Evolutionary conservation across 805 yeast species (phyloP).

Genomic region (Huiozyma naganishii): DNA sequence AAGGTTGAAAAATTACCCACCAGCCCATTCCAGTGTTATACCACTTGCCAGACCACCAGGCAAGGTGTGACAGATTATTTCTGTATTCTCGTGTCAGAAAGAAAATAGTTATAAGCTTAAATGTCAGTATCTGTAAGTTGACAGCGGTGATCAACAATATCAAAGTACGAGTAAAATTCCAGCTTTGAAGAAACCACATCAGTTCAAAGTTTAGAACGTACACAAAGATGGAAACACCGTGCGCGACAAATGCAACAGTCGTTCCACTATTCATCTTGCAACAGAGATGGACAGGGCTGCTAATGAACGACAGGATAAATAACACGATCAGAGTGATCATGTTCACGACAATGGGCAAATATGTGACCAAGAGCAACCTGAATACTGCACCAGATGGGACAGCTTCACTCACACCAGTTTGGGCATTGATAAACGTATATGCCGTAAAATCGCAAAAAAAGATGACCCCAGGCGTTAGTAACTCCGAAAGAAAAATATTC

Average conservation of each 20-base stretch:
- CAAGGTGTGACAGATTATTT: conserved; percentile 47
- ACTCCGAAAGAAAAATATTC: conserved; percentile 71
- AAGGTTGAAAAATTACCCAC: conserved; percentile 49
- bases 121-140: conserved; percentile 47
- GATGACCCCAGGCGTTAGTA: conserved; percentile 59
- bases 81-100: conserved; percentile 53
- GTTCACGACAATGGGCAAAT: conserved; percentile 39
- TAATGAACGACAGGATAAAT: conserved; percentile 34
- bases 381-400: conserved; percentile 46
- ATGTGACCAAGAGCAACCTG: conserved; percentile 44
- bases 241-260: conserved; percentile 46
- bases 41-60: conserved; percentile 82
- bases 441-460: conserved; percentile 63
- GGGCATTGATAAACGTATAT: conserved; percentile 73
- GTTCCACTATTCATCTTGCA: conserved; percentile 39
- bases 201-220: conserved; percentile 50
- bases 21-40: conserved; percentile 50
- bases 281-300: conserved; percentile 40
- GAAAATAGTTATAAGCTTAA: conserved; percentile 39
- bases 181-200: conserved; percentile 57
- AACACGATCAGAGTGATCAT: conserved; percentile 22
- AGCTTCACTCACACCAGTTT: conserved; percentile 61
- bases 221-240: conserved; percentile 39
- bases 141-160: conserved; percentile 49
- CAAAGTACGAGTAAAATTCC: conserved; percentile 49